phyloP scores from a whole-genome alignment of 768 basidiomycete species.

The Kondoa subrosea region DNA sequence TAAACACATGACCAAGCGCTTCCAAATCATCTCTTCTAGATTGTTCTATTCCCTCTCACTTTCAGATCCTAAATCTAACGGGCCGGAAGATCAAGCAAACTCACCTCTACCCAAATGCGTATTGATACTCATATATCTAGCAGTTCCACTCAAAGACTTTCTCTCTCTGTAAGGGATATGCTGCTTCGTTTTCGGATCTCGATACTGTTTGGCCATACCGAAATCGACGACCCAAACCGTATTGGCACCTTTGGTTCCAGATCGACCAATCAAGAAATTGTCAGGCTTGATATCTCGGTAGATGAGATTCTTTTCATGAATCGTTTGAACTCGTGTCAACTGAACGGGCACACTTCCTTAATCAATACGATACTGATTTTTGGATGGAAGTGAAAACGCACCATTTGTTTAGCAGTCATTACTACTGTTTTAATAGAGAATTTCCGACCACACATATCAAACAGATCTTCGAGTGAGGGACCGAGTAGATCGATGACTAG shows the following conservation, averaged over 20 bases:
- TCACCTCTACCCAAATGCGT: slow-evolving; percentile 89
- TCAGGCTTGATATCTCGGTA: slow-evolving; percentile 99
- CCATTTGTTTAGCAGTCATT: slow-evolving; percentile 99
- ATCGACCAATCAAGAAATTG: slow-evolving; percentile 92
- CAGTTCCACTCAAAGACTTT: slow-evolving; percentile 91
- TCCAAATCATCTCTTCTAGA: slow-evolving; percentile 93
- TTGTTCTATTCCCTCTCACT: slow-evolving; percentile 33
- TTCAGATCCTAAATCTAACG: neutral
- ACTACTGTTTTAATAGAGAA: slow-evolving; percentile 96
- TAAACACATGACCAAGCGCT: slow-evolving; percentile 98
- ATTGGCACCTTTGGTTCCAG: slow-evolving; percentile 76
- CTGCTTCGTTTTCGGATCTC: slow-evolving; percentile 97
- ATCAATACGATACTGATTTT: neutral
- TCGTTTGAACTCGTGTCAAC: slow-evolving; percentile 89
- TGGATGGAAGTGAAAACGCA: slow-evolving; percentile 36
- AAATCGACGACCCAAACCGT: slow-evolving; percentile 60
- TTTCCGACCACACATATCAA: slow-evolving; percentile 97
- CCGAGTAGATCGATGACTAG: slow-evolving; percentile 96
- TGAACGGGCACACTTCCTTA: slow-evolving; percentile 30
- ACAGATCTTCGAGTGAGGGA: slow-evolving; percentile 89
- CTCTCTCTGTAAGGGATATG: slow-evolving; percentile 98
- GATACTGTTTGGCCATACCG: slow-evolving; percentile 99
- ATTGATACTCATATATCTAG: slow-evolving; percentile 99
- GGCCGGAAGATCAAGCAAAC: slow-evolving; percentile 26
- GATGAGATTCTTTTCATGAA: slow-evolving; percentile 98